phyloP scores from a whole-genome alignment of 2,329 filamentous ascomycete genomes.

The Hymenoscyphus repandus region DNA sequence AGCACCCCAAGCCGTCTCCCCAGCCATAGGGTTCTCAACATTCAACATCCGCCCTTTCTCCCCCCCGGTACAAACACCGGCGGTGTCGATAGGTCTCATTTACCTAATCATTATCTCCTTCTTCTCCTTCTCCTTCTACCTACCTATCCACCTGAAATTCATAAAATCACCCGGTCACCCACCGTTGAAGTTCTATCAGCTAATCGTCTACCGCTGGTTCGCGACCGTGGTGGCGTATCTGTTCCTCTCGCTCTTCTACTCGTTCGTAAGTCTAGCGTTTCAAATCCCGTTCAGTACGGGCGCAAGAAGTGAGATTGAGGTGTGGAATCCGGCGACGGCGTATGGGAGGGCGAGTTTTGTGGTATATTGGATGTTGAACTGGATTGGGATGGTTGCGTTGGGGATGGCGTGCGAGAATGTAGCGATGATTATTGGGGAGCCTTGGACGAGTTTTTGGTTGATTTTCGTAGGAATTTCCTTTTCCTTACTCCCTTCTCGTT shows the following conservation, averaged over 20 bases:
- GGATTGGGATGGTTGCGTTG: constrained; percentile 56
- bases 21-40: constrained; percentile 49
- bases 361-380: constrained; percentile 61
- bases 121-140: constrained; percentile 60
- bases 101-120: constrained; percentile 64
- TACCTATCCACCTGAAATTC: constrained; percentile 58
- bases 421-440: constrained; percentile 56
- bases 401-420: constrained; percentile 61
- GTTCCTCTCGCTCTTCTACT: constrained; percentile 58
- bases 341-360: constrained; percentile 54
- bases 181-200: constrained; percentile 51
- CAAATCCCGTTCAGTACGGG: constrained; percentile 54
- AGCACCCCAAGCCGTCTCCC: constrained; percentile 48
- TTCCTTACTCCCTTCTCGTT: background rate
- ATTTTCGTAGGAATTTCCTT: constrained; percentile 40
- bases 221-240: constrained; percentile 54
- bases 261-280: constrained; percentile 57
- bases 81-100: constrained; percentile 58
- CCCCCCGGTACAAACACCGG: constrained; percentile 48
- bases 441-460: constrained; percentile 55
- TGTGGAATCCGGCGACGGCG: constrained; percentile 43
- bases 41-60: constrained; percentile 56
- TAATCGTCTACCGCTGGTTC: constrained; percentile 52
- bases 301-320: constrained; percentile 39
- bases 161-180: constrained; percentile 49